These are phyloP conservation scores for Neospermospora avenae DNA, from an alignment of 2,329 filamentous ascomycete genomes.

Conservation along the genomic window DNA sequence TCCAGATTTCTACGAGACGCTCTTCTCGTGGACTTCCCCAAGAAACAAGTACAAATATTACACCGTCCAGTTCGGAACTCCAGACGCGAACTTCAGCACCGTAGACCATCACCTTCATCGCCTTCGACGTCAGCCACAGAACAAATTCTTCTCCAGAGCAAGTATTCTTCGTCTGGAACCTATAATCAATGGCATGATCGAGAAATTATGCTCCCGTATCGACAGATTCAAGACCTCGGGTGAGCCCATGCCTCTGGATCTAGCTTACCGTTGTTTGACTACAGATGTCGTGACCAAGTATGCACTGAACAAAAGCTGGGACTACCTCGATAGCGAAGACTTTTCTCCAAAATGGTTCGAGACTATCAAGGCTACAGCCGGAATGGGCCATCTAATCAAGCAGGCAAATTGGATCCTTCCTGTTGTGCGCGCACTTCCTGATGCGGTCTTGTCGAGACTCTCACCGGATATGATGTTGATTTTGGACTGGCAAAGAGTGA, in stretches of 20 bases:
- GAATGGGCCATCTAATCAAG: conserved; percentile 4
- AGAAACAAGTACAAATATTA: conserved; percentile 20
- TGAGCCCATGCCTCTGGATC: background rate
- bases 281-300: conserved; percentile 31
- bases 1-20: conserved; percentile 39
- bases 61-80: conserved; percentile 9
- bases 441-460: background rate
- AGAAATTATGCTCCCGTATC: background rate
- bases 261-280: background rate
- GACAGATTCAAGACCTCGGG: background rate
- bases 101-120: conserved; percentile 22
- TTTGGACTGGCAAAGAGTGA: background rate
- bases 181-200: conserved; percentile 13
- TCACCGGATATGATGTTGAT: conserved; percentile 4
- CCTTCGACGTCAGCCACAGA: conserved; percentile 18
- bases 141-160: conserved; percentile 24
- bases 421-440: background rate
- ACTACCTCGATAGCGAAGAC: conserved; percentile 17
- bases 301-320: conserved; percentile 21
- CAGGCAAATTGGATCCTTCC: conserved; percentile 8
- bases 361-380: background rate
- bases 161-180: conserved; percentile 17
- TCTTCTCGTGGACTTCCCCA: conserved; percentile 34
- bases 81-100: conserved; percentile 18
- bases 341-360: conserved; percentile 13